These are phyloP conservation scores for Dimocarpus longan DNA, from an alignment of 345 rosid genomes.

Conservation along the genomic window DNA sequence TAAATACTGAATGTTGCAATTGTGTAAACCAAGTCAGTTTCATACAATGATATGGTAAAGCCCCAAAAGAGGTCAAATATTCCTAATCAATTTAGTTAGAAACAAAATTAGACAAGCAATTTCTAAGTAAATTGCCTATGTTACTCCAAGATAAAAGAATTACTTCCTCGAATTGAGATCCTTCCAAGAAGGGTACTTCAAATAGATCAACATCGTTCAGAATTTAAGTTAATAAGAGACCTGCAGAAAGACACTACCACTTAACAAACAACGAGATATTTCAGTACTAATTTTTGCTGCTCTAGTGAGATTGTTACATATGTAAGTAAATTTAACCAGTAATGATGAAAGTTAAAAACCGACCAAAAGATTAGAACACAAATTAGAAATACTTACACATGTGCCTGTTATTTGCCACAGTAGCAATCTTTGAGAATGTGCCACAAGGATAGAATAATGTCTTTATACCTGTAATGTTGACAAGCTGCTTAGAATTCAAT, in stretches of 20 bases:
- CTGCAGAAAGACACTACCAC: not conserved
- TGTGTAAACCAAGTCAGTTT: not conserved
- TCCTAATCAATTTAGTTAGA: not conserved
- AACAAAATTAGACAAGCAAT: not conserved
- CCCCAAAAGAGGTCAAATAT: not conserved
- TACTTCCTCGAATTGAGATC: not conserved
- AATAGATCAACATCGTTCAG: not conserved
- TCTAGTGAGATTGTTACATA: slow-evolving; percentile 1
- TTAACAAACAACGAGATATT: not conserved
- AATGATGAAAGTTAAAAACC: not conserved
- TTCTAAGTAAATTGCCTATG: not conserved
- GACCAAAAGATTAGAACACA: not conserved
- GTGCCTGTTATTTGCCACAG: slow-evolving; percentile 79
- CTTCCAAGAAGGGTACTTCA: not conserved
- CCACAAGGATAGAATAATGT: slow-evolving; percentile 92
- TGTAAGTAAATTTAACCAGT: not conserved
- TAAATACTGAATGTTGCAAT: not conserved
- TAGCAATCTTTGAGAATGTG: slow-evolving; percentile 80
- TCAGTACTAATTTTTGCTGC: not conserved
- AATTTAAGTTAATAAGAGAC: not conserved
- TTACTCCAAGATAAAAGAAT: not conserved
- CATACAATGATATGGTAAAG: not conserved
- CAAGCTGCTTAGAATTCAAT: slow-evolving; percentile 8
- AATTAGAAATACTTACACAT: slow-evolving; percentile 63
- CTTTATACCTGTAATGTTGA: slow-evolving; percentile 61